phyloP scores from a whole-genome alignment of 108 stramenopile genomes.

The Pseudonitzschia pungens region DNA sequence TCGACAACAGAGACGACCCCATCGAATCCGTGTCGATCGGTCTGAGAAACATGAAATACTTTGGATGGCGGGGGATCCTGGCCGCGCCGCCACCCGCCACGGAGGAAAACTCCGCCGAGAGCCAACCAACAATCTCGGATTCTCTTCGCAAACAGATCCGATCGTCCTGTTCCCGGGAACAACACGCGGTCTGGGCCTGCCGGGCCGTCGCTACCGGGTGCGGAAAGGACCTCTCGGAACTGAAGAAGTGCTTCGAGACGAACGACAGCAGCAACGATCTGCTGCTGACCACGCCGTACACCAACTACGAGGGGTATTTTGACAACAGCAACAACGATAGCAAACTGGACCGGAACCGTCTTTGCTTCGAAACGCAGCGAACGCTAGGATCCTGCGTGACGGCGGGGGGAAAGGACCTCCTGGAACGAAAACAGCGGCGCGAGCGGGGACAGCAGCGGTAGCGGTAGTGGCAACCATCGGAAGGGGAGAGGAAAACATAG shows the following conservation, averaged over 20 bases:
- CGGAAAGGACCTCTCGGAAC: constrained; percentile 32
- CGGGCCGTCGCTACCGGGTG: constrained; percentile 45
- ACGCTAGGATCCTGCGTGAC: constrained; percentile 35
- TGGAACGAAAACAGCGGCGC: constrained; percentile 31
- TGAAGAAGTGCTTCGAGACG: constrained; percentile 42
- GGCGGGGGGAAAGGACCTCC: constrained; percentile 20
- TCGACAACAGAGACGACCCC: background rate
- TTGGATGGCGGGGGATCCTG: constrained; percentile 44
- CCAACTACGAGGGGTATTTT: constrained; percentile 26
- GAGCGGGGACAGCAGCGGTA: background rate
- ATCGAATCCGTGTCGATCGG: constrained; percentile 34
- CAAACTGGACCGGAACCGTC: background rate
- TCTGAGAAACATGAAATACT: constrained; percentile 43
- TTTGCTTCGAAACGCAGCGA: constrained; percentile 35
- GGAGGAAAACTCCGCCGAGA: background rate
- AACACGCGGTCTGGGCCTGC: constrained; percentile 52
- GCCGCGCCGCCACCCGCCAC: background rate
- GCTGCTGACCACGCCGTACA: constrained; percentile 16
- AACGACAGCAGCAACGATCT: background rate
- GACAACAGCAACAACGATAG: background rate
- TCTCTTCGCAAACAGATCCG: background rate
- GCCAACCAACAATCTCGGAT: background rate
- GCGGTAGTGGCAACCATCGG: no score
- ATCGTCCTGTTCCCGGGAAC: constrained; percentile 40
- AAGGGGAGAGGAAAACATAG: no score